These are phyloP conservation scores for Russula brevipes DNA, from an alignment of 768 basidiomycete genomes.

Conservation along the genomic window DNA sequence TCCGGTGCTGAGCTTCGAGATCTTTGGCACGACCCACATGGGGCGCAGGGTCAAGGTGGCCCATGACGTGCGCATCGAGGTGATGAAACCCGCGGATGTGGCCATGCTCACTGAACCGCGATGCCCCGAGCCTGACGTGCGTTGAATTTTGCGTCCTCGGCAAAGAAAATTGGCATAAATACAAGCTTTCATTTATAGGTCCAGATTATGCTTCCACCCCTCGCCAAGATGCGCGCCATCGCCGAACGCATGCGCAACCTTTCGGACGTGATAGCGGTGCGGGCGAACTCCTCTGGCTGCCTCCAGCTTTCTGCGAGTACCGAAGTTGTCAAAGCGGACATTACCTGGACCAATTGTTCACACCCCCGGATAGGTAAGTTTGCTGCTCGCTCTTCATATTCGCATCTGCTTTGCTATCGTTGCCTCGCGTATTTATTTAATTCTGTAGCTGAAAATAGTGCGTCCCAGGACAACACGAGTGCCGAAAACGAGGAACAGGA, in stretches of 20 bases:
- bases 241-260: slow-evolving; percentile 68
- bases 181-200: slow-evolving; percentile 42
- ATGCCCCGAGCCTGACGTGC: slow-evolving; percentile 81
- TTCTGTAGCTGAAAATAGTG: slow-evolving; percentile 24
- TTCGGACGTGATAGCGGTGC: slow-evolving; percentile 62
- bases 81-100: slow-evolving; percentile 71
- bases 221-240: slow-evolving; percentile 72
- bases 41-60: slow-evolving; percentile 60
- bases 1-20: slow-evolving; percentile 73
- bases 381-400: neutral
- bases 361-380: slow-evolving; percentile 52
- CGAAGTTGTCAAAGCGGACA: slow-evolving; percentile 71
- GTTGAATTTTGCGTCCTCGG: slow-evolving; percentile 24
- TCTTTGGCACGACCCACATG: slow-evolving; percentile 56
- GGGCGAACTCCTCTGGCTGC: slow-evolving; percentile 60
- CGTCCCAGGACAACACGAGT: slow-evolving; percentile 21
- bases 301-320: slow-evolving; percentile 54
- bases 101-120: slow-evolving; percentile 70
- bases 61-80: slow-evolving; percentile 80
- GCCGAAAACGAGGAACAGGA: slow-evolving; percentile 35
- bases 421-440: neutral
- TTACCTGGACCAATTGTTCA: slow-evolving; percentile 69
- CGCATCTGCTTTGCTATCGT: neutral
- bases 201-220: slow-evolving; percentile 69
- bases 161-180: neutral